Base-by-base conservation (phyloP, 208 protist genomes). In the Giardia muris region DNA sequence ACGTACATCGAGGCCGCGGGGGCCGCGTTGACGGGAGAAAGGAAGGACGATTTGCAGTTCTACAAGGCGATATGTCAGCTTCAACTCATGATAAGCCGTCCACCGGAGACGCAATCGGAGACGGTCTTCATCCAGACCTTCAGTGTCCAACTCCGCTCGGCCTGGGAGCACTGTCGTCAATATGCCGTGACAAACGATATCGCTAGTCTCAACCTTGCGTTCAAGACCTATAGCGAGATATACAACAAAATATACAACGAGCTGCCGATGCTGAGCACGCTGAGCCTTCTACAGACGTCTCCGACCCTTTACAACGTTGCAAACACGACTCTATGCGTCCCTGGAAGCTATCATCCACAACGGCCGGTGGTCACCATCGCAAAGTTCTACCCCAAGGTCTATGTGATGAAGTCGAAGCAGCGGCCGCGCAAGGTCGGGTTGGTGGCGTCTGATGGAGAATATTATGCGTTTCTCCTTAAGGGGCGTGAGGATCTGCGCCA, bases 371-470 rank as follows among this genome's bases (percentile, higher is more conserved):
- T 30, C 57, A 76, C 57, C 2, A 92, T 89, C 1, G 46, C 2
- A 22, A 92, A 42, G 43, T 89, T 94, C 43, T 46, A 22, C 0
- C n/a, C 19, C n/a, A 45, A 2, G 2, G 1, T 93, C 1, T 46
- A 46, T 91, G 88, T 99, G 2, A 99, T 99, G 94, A 94, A 96
- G 45, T 99, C 97, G 0, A 99, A 99, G 96, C 98, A 99, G 95
- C 95, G 98, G 92, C 99, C 99, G n/a, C 94, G 98, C 48, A 97
- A 98, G 93, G 94, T 99, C 46, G 97, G 96, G 44, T 95, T 99
- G 0, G 95, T 97, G 93, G 98, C 97, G 39, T 97, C 94, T 2
- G 96, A 99, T 95, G 98, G 97, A 2, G 86, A 95, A 0, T 95
- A 95, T 67, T 99, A 99, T 94, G 94, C 95, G 87, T 99, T 99